These are phyloP conservation scores for Triticum aestivum DNA, from an alignment of 176 grass and related monocot genomes.

Conservation along the genomic window IWGSC_CS_RefSeq_v2.1 NC_057812.1:293311566-293312065, in stretches of 20 bases:
- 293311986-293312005: not conserved
- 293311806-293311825: slow-evolving; percentile 65
- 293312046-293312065: not conserved
- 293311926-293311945: not conserved
- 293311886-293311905: slow-evolving; percentile 76
- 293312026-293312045: not conserved
- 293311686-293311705: slow-evolving; percentile 3
- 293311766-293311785: not conserved
- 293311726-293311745: not conserved
- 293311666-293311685: slow-evolving; percentile 22
- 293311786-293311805: slow-evolving; percentile 28
- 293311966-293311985: not conserved
- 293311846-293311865: slow-evolving; percentile 95
- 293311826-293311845: slow-evolving; percentile 57
- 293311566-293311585: slow-evolving; percentile 28
- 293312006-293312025: not conserved
- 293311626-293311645: slow-evolving; percentile 86
- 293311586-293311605: slow-evolving; percentile 82
- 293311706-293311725: slow-evolving; percentile 17
- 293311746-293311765: slow-evolving; percentile 4
- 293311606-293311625: slow-evolving; percentile 66
- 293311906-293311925: not conserved
- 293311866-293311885: slow-evolving; percentile 95
- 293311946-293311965: slow-evolving; percentile 18
- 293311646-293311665: slow-evolving; percentile 59